Base-by-base conservation (phyloP, 805 yeast genomes). In the Spathaspora boniae region DNA sequence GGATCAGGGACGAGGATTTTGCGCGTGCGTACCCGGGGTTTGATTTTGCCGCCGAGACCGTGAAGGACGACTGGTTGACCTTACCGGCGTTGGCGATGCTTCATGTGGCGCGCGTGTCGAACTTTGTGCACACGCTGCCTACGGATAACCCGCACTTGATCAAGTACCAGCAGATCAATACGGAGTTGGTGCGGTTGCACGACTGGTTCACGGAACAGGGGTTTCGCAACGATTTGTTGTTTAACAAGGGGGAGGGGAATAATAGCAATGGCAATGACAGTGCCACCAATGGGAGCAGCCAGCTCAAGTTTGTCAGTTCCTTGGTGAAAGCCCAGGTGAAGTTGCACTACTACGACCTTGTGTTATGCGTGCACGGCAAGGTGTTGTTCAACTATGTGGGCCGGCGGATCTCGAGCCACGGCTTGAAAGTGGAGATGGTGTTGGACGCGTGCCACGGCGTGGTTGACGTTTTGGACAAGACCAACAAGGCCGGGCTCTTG, bases 41-140 rank as follows among this genome's bases (percentile, higher is more conserved):
- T 24, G 60, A 63, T 34, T 51, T 44, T 34, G 50, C 49, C 4
- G 40, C 40, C 17, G 68, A 62, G 38, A 30, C 46, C 6, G 47
- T 46, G 6, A 55, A 56, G 16, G 78, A 73, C 46, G 73, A 63
- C 28, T 76, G 82, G 81, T 36, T 69, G 19, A 66, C 72, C 2
- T 53, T 61, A 20, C 72, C 74, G 2, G 64, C 74, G 4, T 54
- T 71, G 24, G 73, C 70, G 3, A 56, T 71, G 65, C 42, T 71
- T 26, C 72, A 68, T 29, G 49, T 72, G 22, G 66, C 76, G 3
- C 52, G 58, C 8, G 51, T 68, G 15, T 56, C 71, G 4, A 62
- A 60, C 32, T 51, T 56, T 33, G 47, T 70, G 18, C 68, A 62
- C 36, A 50, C 60, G 2, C 47, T 58, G 34, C 33, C 40, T 28